phyloP scores from a whole-genome alignment of 2,329 filamentous ascomycete species.

The Blastomyces parvus region DNA sequence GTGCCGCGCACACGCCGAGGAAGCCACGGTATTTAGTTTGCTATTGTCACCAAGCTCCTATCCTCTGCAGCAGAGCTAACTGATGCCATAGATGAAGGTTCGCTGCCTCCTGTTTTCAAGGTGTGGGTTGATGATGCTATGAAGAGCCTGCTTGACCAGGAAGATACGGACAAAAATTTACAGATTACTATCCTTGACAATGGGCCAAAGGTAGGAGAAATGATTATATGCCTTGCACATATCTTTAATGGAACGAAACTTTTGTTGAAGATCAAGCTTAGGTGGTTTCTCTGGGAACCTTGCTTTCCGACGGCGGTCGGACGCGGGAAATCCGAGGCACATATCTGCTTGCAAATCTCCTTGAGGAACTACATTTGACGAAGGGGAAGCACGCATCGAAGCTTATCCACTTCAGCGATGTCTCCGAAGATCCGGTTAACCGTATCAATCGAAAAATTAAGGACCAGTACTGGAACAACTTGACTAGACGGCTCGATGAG shows the following conservation, averaged over 20 bases:
- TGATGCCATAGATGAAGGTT: conserved; percentile 52
- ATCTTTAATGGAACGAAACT: background rate
- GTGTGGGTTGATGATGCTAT: conserved; percentile 71
- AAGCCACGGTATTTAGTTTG: conserved; percentile 6
- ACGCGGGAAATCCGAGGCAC: conserved; percentile 59
- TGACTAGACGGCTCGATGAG: conserved; percentile 72
- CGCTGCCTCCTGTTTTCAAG: conserved; percentile 60
- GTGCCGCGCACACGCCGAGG: conserved; percentile 6
- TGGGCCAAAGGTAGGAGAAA: conserved; percentile 60
- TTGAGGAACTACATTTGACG: conserved; percentile 79
- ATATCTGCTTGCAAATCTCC: conserved; percentile 82
- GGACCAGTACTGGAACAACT: conserved; percentile 71
- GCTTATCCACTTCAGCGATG: conserved; percentile 75
- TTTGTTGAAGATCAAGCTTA: conserved; percentile 24
- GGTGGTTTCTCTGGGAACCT: conserved; percentile 67
- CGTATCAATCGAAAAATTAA: conserved; percentile 67
- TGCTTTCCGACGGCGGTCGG: conserved; percentile 70
- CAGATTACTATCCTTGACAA: conserved; percentile 89
- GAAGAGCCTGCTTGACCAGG: conserved; percentile 61
- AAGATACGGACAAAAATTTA: conserved; percentile 79
- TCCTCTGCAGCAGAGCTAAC: background rate
- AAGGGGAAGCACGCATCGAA: conserved; percentile 66
- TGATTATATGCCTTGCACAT: conserved; percentile 15
- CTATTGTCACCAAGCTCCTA: background rate
- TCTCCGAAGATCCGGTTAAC: conserved; percentile 75